A percentile compares a stretch with the other conserved stretches of the same genome.
Conservation (phyloP, 192 early-diverging fungal genomes). For the Rhizophlyctis rosea region DNA sequence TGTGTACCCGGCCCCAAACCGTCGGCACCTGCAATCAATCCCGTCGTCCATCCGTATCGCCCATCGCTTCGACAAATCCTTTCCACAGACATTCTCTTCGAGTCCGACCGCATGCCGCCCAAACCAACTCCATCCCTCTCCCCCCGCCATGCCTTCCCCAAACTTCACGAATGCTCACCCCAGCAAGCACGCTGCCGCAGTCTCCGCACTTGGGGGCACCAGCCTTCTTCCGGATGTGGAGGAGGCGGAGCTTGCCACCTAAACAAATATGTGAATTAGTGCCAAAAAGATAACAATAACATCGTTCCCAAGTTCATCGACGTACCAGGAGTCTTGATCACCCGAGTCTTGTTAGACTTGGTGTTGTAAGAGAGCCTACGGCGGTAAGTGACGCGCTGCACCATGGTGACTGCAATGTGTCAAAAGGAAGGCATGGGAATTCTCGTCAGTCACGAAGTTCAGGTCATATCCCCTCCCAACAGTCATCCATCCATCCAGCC, state of each 20-base stretch:
- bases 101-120: no score
- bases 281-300: background rate
- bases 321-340: constrained; percentile 83
- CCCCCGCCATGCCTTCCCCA: no score
- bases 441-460: no score
- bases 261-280: constrained; percentile 7
- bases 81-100: no score
- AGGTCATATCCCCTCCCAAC: no score
- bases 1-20: no score
- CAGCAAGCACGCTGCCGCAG: constrained; percentile 85
- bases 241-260: constrained; percentile 88
- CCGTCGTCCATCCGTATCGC: no score
- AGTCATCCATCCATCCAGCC: no score
- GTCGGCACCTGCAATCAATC: no score
- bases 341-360: constrained; percentile 79
- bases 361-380: constrained; percentile 87
- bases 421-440: no score
- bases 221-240: constrained; percentile 90
- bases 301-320: background rate
- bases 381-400: constrained; percentile 80
- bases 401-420: constrained; percentile 55
- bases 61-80: no score
- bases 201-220: constrained; percentile 95
- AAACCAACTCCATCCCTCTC: no score
- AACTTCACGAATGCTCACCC: constrained; percentile 76